Evolutionary conservation across 2,329 filamentous ascomycete species (phyloP), one percentile per base, ranked within the genome.

Genomic region (Epichloe baconii): DNA sequence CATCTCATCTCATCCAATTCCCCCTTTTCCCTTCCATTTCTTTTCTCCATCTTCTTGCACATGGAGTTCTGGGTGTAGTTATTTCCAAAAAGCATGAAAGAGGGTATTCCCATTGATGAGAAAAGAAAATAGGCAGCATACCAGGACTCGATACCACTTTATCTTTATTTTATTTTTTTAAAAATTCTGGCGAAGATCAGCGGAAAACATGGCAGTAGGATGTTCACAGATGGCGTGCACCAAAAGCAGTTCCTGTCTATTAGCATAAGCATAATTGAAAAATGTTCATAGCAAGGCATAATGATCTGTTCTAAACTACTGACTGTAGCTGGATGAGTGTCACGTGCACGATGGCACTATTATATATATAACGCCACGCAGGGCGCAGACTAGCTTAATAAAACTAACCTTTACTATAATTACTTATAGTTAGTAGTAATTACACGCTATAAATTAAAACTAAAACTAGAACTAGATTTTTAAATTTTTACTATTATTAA

Each of bases 1-100:
- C 56, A 61, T 59, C 54, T 58, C 58, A 60, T 54, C 58, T 48
- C 21, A 45, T 19, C 42, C n/a, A 14, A 23, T 48, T 21, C 37
- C 19, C 35, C 37, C 19, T 35, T 50, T 47, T 23, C 1, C 19
- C 17, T 26, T 2, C 2, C 8, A 11, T 15, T 17, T 46, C 5
- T 23, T 37, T 47, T 47, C 26, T 45, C n/a, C 31, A 8, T 31
- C 31, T 45, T 45, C 35, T 38, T 48, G 21, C 47, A 51, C 44
- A 40, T 47, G 56, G 54, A 49, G 55, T 56, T 56, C 50, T 31
- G 55, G 51, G 42, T 17, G 23, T 34, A 10, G 42, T 41, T 4
- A 15, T 14, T 44, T 48, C 10, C 15, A 35, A 14, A n/a, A 31
- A 35, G n/a, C 36, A 23, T 15, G 37, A 49, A 17, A 38, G 47